phyloP scores from a whole-genome alignment of 257 asterid genomes.

The Petunia secreta region DNA sequence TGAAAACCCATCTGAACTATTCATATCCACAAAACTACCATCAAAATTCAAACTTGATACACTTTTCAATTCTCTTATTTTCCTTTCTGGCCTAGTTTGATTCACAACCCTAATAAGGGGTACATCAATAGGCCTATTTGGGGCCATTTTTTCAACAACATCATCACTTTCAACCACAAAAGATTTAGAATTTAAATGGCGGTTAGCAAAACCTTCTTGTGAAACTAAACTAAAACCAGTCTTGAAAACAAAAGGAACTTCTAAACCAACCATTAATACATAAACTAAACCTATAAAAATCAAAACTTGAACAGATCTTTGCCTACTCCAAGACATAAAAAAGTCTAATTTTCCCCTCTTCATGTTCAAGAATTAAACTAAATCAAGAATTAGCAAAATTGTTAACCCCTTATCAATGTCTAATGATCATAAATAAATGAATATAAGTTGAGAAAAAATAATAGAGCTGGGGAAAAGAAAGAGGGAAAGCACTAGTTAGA shows the following conservation, averaged over 20 bases:
- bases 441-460: background rate
- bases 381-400: background rate
- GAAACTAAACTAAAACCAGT: conserved; percentile 51
- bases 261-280: conserved; percentile 62
- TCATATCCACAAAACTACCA: conserved; percentile 20
- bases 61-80: conserved; percentile 18
- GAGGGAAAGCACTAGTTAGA: background rate
- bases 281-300: conserved; percentile 60
- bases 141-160: conserved; percentile 59
- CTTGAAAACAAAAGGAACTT: conserved; percentile 76
- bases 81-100: conserved; percentile 47
- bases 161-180: conserved; percentile 72
- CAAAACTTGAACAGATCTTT: conserved; percentile 62
- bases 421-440: conserved; percentile 1
- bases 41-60: conserved; percentile 39
- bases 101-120: conserved; percentile 38
- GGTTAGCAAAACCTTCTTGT: conserved; percentile 47
- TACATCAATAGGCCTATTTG: conserved; percentile 62
- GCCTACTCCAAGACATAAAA: conserved; percentile 62
- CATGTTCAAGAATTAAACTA: conserved; percentile 40
- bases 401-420: background rate
- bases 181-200: conserved; percentile 42
- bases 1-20: conserved; percentile 26
- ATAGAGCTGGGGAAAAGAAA: background rate
- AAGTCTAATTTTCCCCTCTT: conserved; percentile 61